Conservation (phyloP, 2,329 filamentous ascomycete genomes). For the Ciborinia camelliae region DNA sequence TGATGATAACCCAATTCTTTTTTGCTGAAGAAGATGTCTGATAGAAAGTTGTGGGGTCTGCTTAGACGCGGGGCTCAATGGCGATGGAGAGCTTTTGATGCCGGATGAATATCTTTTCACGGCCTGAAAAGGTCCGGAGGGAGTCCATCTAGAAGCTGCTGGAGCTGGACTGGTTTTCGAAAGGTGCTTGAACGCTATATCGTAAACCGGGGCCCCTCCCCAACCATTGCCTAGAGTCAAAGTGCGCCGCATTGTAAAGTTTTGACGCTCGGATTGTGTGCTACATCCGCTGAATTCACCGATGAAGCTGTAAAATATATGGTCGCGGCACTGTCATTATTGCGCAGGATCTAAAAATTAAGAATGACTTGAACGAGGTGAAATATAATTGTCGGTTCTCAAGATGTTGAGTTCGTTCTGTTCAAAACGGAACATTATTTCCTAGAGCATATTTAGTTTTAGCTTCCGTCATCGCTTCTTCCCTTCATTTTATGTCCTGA, state of each 20-base stretch:
- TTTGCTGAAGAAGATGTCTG: conserved; percentile 21
- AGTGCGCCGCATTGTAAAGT: conserved; percentile 33
- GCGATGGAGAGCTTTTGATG: conserved; percentile 22
- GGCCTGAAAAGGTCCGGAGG: conserved; percentile 9
- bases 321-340: conserved; percentile 31
- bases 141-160: conserved; percentile 20
- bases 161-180: conserved; percentile 22
- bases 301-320: conserved; percentile 25
- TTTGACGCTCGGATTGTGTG: conserved; percentile 18
- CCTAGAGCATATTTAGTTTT: neutral
- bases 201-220: conserved; percentile 25
- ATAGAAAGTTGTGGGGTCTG: conserved; percentile 20
- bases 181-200: conserved; percentile 30
- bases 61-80: conserved; percentile 19
- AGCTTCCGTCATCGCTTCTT: conserved; percentile 20
- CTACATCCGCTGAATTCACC: conserved; percentile 33
- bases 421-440: neutral
- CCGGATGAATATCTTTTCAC: conserved; percentile 25
- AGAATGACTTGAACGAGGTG: neutral
- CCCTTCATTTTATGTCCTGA: neutral
- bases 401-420: neutral
- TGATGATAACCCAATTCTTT: conserved; percentile 25
- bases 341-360: conserved; percentile 17
- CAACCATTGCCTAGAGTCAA: conserved; percentile 27
- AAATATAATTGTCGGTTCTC: neutral